These are phyloP conservation scores for Colletotrichum endophyticum DNA, from an alignment of 2,329 filamentous ascomycete species.

Conservation along the genomic window DNA sequence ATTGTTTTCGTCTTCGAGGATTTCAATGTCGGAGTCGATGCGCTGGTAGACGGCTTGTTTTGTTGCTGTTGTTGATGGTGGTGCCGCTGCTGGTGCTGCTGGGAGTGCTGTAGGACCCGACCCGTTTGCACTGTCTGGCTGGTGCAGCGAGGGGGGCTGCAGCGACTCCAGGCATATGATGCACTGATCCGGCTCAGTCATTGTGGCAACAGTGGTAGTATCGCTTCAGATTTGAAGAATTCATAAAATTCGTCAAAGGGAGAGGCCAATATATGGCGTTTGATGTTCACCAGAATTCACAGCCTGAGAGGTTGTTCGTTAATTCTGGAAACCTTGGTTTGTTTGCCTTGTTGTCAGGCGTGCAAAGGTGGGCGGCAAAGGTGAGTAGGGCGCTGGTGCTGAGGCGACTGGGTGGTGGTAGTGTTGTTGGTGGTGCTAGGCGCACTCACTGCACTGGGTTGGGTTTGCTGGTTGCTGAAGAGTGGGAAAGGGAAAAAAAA, in stretches of 20 bases:
- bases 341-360: conserved; percentile 1
- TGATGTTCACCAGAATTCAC: not conserved
- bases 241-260: conserved; percentile 46
- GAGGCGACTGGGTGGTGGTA: conserved; percentile 20
- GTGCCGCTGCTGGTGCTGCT: conserved; percentile 6
- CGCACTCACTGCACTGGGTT: conserved; percentile 10
- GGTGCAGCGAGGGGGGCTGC: conserved; percentile 36
- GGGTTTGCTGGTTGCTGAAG: conserved; percentile 23
- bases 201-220: conserved; percentile 46
- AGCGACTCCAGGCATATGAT: conserved; percentile 73
- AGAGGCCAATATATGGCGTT: conserved; percentile 12
- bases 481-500: conserved; percentile 23
- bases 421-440: conserved; percentile 21
- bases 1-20: conserved; percentile 35
- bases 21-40: conserved; percentile 20
- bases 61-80: conserved; percentile 23
- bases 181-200: conserved; percentile 67
- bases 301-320: not conserved
- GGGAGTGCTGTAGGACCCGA: conserved; percentile 20
- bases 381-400: not conserved
- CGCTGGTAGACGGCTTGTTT: conserved; percentile 17
- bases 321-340: not conserved
- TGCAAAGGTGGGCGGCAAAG: not conserved
- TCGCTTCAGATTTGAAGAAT: conserved; percentile 41
- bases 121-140: conserved; percentile 25